Conservation (phyloP, 768 basidiomycete species). For the Pleurotus sapidus region DNA sequence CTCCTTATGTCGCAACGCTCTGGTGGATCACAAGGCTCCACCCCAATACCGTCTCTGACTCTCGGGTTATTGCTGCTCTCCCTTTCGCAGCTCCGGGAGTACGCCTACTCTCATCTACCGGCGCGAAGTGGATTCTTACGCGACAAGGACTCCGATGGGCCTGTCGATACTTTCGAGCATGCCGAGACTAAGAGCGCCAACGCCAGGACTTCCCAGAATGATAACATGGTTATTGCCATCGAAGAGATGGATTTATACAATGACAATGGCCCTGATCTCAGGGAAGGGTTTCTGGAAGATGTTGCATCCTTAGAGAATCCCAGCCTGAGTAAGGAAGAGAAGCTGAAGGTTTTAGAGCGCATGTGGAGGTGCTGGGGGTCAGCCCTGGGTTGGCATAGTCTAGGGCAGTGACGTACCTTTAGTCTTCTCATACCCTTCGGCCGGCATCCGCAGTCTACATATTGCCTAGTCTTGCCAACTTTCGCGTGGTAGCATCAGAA, state of each 20-base stretch:
- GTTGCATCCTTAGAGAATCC: conserved; percentile 80
- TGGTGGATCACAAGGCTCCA: conserved; percentile 6
- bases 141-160: not conserved
- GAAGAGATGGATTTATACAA: not conserved
- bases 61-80: conserved; percentile 75
- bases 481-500: too few relatives aligned
- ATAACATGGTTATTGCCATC: too few relatives aligned
- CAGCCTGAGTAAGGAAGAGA: conserved; percentile 61
- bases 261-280: conserved; percentile 32
- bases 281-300: conserved; percentile 82
- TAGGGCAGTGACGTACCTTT: not conserved
- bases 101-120: conserved; percentile 58
- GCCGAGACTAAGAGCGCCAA: too few relatives aligned
- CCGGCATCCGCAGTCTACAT: too few relatives aligned
- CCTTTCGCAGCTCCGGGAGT: conserved; percentile 61
- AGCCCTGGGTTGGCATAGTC: conserved; percentile 53
- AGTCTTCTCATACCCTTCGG: too few relatives aligned
- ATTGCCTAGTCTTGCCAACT: too few relatives aligned
- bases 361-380: conserved; percentile 90
- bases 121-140: conserved; percentile 18
- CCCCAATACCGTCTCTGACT: conserved; percentile 44
- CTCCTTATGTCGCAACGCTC: conserved; percentile 53
- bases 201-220: not conserved
- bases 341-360: conserved; percentile 73
- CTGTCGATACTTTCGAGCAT: not conserved